phyloP scores from a whole-genome alignment of 2,329 filamentous ascomycete genomes.

The Monilinia vaccinii-corymbosi region DNA sequence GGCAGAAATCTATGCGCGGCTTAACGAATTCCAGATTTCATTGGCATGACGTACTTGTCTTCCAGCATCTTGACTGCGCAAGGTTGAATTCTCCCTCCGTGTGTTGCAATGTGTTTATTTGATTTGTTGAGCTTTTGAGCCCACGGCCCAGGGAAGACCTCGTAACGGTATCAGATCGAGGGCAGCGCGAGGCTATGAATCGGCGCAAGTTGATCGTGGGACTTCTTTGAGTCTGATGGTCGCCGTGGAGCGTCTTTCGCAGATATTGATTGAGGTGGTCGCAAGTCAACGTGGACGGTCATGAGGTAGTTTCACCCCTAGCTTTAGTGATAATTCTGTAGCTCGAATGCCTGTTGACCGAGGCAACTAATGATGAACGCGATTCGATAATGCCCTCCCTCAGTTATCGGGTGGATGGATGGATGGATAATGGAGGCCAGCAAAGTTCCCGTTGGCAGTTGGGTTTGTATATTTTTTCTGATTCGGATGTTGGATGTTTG shows the following conservation, averaged over 20 bases:
- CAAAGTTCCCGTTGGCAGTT: neutral
- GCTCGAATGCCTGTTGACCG: slow-evolving; percentile 4
- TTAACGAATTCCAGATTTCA: neutral
- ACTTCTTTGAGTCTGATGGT: neutral
- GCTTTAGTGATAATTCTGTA: slow-evolving; percentile 1
- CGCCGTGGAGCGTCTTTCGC: neutral
- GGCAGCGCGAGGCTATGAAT: neutral
- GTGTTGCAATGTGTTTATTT: slow-evolving; percentile 17
- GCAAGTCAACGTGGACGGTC: slow-evolving; percentile 14
- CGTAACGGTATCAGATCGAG: neutral
- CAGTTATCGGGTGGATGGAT: neutral
- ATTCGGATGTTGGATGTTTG: neutral
- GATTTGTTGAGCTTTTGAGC: slow-evolving; percentile 18
- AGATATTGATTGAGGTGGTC: slow-evolving; percentile 15
- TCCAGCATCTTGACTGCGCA: slow-evolving; percentile 32
- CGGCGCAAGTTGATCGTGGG: slow-evolving; percentile 8
- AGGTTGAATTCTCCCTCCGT: slow-evolving; percentile 16
- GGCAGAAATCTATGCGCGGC: neutral
- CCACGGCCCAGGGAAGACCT: slow-evolving; percentile 1
- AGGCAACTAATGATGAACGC: slow-evolving; percentile 4
- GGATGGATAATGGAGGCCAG: slow-evolving; percentile 5
- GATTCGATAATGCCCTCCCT: neutral
- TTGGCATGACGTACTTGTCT: slow-evolving; percentile 38
- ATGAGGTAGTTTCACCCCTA: slow-evolving; percentile 21
- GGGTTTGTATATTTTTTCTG: too few relatives aligned